Conservation (phyloP, 2,329 filamentous ascomycete species). For the Orbilia oligospora region DNA sequence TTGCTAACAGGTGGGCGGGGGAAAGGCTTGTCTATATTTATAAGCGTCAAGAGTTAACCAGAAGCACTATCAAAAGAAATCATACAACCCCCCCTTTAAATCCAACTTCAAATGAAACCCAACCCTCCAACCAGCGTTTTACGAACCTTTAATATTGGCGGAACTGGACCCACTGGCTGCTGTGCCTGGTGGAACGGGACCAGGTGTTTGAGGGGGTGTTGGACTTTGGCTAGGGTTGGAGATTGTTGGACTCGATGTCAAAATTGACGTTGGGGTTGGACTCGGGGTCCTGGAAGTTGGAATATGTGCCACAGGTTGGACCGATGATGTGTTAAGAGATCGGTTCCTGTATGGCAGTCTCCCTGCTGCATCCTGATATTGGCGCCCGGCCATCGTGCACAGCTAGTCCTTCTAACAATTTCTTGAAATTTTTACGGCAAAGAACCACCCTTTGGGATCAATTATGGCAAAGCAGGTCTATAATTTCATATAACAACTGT, state of each 20-base stretch:
- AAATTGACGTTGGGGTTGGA: constrained; percentile 30
- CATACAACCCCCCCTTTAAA: constrained; percentile 28
- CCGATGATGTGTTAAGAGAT: constrained; percentile 10
- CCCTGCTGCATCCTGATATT: constrained; percentile 17
- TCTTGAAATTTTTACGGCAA: background rate
- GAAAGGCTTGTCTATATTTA: constrained; percentile 53
- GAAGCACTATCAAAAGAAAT: background rate
- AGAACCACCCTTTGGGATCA: background rate
- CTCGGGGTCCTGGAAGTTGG: constrained; percentile 10
- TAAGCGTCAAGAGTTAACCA: constrained; percentile 34
- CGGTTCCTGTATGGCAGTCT: constrained; percentile 47
- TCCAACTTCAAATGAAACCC: constrained; percentile 24
- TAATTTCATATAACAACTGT: constrained; percentile 17
- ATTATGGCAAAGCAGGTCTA: constrained; percentile 26
- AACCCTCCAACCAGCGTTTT: background rate
- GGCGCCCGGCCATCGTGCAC: constrained; percentile 32
- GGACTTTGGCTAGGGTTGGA: background rate
- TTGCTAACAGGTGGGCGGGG: constrained; percentile 50
- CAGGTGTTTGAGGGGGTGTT: constrained; percentile 18
- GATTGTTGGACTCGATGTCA: constrained; percentile 30
- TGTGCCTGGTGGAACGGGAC: background rate
- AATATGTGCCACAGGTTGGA: background rate
- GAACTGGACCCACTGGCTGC: constrained; percentile 21
- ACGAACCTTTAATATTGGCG: constrained; percentile 44
- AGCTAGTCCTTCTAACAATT: constrained; percentile 1